Evolutionary conservation across 257 asterid genomes (phyloP).

Genomic region (Datura wrightii): DNA sequence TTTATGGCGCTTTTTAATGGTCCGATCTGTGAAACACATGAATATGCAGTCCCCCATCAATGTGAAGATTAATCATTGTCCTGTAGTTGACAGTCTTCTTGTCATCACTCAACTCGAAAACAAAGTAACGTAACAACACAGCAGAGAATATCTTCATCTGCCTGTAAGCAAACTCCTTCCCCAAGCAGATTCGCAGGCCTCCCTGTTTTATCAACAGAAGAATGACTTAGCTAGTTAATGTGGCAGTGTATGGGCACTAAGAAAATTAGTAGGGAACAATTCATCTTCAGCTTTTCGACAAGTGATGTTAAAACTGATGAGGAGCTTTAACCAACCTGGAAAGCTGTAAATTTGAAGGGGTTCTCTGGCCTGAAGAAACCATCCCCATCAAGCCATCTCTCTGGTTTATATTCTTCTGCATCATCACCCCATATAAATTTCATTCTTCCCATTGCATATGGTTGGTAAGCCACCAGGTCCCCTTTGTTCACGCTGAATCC

Average conservation of each 20-base stretch:
- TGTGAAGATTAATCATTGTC: background rate
- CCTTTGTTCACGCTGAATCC: constrained; percentile 59
- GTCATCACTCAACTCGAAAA: background rate
- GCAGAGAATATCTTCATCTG: too few relatives aligned
- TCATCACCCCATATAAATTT: constrained; percentile 62
- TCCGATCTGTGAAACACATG: background rate
- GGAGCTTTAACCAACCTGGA: constrained; percentile 50
- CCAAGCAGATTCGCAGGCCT: too few relatives aligned
- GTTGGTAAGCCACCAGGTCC: constrained; percentile 50
- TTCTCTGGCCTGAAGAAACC: constrained; percentile 52
- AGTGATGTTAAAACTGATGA: background rate
- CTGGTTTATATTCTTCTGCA: constrained; percentile 56
- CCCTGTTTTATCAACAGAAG: too few relatives aligned
- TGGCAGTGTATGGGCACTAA: background rate
- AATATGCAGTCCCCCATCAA: background rate
- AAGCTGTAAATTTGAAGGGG: constrained; percentile 66
- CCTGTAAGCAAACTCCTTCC: too few relatives aligned
- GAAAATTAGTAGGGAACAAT: too few relatives aligned
- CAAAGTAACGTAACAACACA: too few relatives aligned
- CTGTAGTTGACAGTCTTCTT: background rate
- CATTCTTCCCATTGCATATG: constrained; percentile 77
- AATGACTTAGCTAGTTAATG: too few relatives aligned
- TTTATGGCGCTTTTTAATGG: too few relatives aligned
- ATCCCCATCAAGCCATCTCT: constrained; percentile 64
- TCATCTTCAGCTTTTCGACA: too few relatives aligned